phyloP scores from a whole-genome alignment of 2,329 filamentous ascomycete genomes.

The Colletotrichum navitas region DNA sequence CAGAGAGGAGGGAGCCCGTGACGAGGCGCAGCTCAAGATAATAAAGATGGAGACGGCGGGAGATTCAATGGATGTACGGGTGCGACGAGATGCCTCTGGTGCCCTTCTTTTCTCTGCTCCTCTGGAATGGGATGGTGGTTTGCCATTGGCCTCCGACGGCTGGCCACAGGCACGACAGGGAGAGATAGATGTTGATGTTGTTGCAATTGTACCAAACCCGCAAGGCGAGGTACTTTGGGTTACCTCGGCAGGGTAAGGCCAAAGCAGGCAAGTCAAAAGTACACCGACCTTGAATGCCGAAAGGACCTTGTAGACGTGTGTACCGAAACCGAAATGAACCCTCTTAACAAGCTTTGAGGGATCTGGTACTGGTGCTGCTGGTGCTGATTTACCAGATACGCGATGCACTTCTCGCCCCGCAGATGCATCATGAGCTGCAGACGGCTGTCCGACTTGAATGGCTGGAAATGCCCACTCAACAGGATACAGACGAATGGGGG shows the following conservation, averaged over 20 bases:
- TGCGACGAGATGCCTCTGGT: constrained; percentile 17
- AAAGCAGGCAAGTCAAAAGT: constrained; percentile 13
- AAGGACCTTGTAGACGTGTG: not conserved
- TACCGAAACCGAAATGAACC: constrained; percentile 1
- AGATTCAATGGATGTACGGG: constrained; percentile 9
- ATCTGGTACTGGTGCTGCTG: not conserved
- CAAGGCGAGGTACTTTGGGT: constrained; percentile 20
- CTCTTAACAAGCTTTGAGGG: not conserved
- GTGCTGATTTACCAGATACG: constrained; percentile 8
- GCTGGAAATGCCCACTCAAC: not conserved
- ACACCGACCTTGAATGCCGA: not conserved
- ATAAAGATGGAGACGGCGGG: constrained; percentile 26
- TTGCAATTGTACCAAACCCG: constrained; percentile 33
- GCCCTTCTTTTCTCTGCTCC: constrained; percentile 21
- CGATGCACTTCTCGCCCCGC: constrained; percentile 2
- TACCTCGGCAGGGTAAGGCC: constrained; percentile 7
- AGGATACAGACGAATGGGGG: constrained; percentile 1
- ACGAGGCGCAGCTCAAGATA: constrained; percentile 24
- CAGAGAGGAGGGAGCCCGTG: constrained; percentile 4
- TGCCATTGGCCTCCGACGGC: constrained; percentile 35
- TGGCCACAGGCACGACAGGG: constrained; percentile 41
- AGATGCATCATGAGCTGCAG: not conserved
- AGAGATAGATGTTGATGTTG: constrained; percentile 35
- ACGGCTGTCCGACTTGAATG: constrained; percentile 1
- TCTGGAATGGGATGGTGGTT: constrained; percentile 37